Evolutionary conservation across 805 yeast species (phyloP).

Genomic region (Wickerhamomyces tratensis): DNA sequence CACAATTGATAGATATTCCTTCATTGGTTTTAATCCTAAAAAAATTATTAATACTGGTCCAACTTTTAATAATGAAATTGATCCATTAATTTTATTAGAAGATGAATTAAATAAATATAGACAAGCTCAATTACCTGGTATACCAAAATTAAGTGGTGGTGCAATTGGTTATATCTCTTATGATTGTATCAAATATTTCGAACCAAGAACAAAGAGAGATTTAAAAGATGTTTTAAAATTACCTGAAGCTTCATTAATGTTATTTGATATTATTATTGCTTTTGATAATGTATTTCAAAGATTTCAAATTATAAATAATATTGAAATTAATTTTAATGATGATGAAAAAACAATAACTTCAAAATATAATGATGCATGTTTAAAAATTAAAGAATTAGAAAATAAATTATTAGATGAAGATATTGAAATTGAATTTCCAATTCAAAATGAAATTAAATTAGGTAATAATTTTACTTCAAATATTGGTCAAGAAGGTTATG

Average conservation of each 20-base stretch:
- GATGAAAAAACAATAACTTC: slow-evolving; percentile 23
- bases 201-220: slow-evolving; percentile 74
- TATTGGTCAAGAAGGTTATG: slow-evolving; percentile 91
- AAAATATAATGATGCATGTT: slow-evolving; percentile 45
- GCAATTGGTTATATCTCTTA: slow-evolving; percentile 94
- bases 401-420: slow-evolving; percentile 33
- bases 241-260: slow-evolving; percentile 90
- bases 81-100: slow-evolving; percentile 73
- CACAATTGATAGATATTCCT: slow-evolving; percentile 81
- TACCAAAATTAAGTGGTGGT: slow-evolving; percentile 86
- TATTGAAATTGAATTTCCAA: slow-evolving; percentile 47
- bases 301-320: slow-evolving; percentile 81
- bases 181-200: slow-evolving; percentile 94
- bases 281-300: slow-evolving; percentile 92
- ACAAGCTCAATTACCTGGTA: slow-evolving; percentile 73
- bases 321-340: slow-evolving; percentile 33
- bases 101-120: slow-evolving; percentile 53
- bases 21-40: slow-evolving; percentile 80
- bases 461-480: slow-evolving; percentile 74
- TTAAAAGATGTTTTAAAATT: slow-evolving; percentile 72
- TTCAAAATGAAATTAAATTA: slow-evolving; percentile 61
- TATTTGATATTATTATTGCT: slow-evolving; percentile 83
- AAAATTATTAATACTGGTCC: slow-evolving; percentile 81
- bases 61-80: slow-evolving; percentile 42
- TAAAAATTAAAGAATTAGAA: slow-evolving; percentile 49